These are phyloP conservation scores for Gastrolobium villosum DNA, from an alignment of 306 rosid genomes.

Conservation along the genomic window DNA sequence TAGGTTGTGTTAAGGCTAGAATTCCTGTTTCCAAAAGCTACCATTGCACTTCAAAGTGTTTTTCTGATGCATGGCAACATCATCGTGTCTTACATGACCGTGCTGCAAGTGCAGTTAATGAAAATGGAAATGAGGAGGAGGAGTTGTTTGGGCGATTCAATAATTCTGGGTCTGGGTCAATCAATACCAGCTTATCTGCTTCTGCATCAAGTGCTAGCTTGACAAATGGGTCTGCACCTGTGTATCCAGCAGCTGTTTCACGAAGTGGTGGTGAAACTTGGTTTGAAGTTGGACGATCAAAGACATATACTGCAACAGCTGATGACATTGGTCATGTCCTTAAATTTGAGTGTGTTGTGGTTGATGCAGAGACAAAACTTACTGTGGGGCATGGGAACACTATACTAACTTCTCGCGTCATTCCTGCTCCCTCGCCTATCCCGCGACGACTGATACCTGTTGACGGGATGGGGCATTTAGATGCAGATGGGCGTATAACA, in stretches of 20 bases:
- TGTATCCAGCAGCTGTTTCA: constrained; percentile 84
- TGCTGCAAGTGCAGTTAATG: constrained; percentile 94
- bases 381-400: constrained; percentile 76
- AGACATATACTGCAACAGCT: constrained; percentile 92
- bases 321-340: constrained; percentile 97
- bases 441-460: constrained; percentile 80
- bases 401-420: constrained; percentile 89
- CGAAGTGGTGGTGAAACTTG: constrained; percentile 94
- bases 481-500: constrained; percentile 77
- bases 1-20: constrained; percentile 95
- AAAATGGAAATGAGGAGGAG: constrained; percentile 95
- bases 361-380: constrained; percentile 82
- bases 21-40: constrained; percentile 91
- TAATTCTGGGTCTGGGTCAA: constrained; percentile 71
- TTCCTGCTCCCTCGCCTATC: constrained; percentile 96
- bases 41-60: constrained; percentile 96
- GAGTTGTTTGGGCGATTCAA: constrained; percentile 90
- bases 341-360: constrained; percentile 94
- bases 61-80: constrained; percentile 99
- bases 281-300: constrained; percentile 92
- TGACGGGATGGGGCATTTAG: constrained; percentile 83
- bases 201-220: constrained; percentile 72
- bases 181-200: constrained; percentile 70
- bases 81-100: constrained; percentile 99
- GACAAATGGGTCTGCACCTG: constrained; percentile 85